Evolutionary conservation across 768 basidiomycete genomes (phyloP).

Genomic region (Tylopilus balloui): DNA sequence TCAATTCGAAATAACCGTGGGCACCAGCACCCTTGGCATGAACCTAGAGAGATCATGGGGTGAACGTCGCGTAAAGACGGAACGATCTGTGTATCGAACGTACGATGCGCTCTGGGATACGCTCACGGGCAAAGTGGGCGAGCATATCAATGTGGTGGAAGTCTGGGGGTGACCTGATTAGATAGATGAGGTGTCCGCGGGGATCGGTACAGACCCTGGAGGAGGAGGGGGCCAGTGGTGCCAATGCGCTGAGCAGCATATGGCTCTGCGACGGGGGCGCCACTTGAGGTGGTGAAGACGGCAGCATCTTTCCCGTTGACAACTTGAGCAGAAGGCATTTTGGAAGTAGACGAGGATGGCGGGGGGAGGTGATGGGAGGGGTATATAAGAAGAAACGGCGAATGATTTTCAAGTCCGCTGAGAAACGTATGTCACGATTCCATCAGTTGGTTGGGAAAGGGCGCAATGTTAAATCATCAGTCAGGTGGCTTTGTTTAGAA

Average conservation of each 20-base stretch:
- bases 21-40: constrained; percentile 93
- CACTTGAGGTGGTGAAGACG: constrained; percentile 82
- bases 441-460: constrained; percentile 7
- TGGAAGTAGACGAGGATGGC: constrained; percentile 1
- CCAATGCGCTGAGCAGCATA: constrained; percentile 79
- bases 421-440: constrained; percentile 5
- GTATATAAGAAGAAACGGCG: constrained; percentile 10
- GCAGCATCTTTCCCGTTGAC: constrained; percentile 50
- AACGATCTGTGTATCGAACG: constrained; percentile 21
- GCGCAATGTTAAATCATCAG: not conserved
- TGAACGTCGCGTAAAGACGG: constrained; percentile 14
- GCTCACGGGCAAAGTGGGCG: constrained; percentile 90
- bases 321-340: constrained; percentile 67
- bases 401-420: constrained; percentile 27
- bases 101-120: constrained; percentile 93
- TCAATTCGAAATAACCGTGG: constrained; percentile 90
- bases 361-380: not conserved
- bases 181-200: not conserved
- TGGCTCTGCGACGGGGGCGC: constrained; percentile 70
- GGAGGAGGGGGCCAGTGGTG: constrained; percentile 71
- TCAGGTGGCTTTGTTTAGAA: not conserved
- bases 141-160: constrained; percentile 88
- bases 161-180: constrained; percentile 42
- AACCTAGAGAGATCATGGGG: constrained; percentile 47
- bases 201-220: constrained; percentile 61